These are phyloP conservation scores for Corylus avellana DNA, from an alignment of 306 rosid species.

Conservation along the genomic window DNA sequence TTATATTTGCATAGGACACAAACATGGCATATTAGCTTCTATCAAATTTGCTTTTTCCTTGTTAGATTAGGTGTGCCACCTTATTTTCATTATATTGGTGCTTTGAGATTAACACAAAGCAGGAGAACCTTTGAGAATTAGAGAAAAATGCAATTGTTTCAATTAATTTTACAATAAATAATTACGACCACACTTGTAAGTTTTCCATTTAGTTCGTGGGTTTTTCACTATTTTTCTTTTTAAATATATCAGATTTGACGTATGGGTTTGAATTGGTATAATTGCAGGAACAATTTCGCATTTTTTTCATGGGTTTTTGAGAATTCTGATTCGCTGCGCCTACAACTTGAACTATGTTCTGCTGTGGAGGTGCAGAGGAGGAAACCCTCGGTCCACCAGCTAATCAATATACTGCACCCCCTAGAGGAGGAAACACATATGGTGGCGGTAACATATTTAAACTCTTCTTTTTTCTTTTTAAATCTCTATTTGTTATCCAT, in stretches of 20 bases:
- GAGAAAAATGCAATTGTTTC: background rate
- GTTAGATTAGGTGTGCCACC: background rate
- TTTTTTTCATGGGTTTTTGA: constrained; percentile 45
- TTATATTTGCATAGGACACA: background rate
- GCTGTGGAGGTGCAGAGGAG: constrained; percentile 86
- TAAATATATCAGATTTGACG: background rate
- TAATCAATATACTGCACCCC: constrained; percentile 61
- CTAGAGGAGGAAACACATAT: constrained; percentile 63
- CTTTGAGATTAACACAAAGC: background rate
- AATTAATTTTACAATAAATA: background rate
- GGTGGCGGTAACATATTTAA: constrained; percentile 46
- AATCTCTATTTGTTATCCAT: background rate
- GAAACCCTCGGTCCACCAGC: constrained; percentile 69
- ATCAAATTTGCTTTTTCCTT: background rate
- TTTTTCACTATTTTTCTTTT: background rate
- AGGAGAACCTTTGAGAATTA: background rate
- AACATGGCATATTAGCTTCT: too few species aligned
- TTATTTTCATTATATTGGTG: background rate
- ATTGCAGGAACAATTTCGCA: constrained; percentile 7
- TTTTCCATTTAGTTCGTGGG: background rate
- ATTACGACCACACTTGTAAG: background rate
- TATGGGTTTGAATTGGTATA: constrained; percentile 7
- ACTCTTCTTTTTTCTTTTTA: background rate
- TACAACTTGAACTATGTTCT: constrained; percentile 61
- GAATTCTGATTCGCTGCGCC: constrained; percentile 22